These are phyloP conservation scores for Mollisiaceae sp. DNA, from an alignment of 2,329 filamentous ascomycete genomes.

Conservation along the genomic window DNA sequence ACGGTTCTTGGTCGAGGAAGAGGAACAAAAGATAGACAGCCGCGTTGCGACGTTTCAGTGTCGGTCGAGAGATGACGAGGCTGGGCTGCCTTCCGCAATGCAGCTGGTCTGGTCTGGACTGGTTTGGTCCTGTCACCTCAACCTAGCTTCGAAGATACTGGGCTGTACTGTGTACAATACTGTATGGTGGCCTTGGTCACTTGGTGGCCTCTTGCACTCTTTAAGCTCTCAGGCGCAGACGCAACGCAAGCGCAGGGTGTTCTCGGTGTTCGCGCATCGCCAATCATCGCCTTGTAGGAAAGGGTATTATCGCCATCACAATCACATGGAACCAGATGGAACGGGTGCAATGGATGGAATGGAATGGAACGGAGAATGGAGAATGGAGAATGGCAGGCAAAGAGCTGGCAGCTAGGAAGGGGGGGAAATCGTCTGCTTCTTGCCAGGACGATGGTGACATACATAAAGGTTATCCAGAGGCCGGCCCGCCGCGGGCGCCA, in stretches of 20 bases:
- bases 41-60: slow-evolving; percentile 6
- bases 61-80: slow-evolving; percentile 3
- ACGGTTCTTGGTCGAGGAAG: neutral
- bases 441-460: slow-evolving; percentile 5
- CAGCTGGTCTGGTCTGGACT: too few species aligned
- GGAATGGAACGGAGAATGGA: too few species aligned
- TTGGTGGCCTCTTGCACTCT: neutral
- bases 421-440: neutral
- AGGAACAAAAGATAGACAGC: neutral
- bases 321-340: slow-evolving; percentile 2
- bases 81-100: neutral
- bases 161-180: too few species aligned
- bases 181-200: too few species aligned
- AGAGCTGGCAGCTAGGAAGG: neutral
- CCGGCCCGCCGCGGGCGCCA: neutral
- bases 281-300: neutral
- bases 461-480: neutral
- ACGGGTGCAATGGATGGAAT: too few species aligned
- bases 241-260: neutral
- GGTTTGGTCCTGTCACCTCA: neutral
- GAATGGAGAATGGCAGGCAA: neutral
- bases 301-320: neutral
- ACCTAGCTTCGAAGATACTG: too few species aligned
- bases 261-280: neutral
- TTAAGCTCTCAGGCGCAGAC: neutral